phyloP scores from a whole-genome alignment of 495 filamentous ascomycete genomes.

The Neurospora terricola region DNA sequence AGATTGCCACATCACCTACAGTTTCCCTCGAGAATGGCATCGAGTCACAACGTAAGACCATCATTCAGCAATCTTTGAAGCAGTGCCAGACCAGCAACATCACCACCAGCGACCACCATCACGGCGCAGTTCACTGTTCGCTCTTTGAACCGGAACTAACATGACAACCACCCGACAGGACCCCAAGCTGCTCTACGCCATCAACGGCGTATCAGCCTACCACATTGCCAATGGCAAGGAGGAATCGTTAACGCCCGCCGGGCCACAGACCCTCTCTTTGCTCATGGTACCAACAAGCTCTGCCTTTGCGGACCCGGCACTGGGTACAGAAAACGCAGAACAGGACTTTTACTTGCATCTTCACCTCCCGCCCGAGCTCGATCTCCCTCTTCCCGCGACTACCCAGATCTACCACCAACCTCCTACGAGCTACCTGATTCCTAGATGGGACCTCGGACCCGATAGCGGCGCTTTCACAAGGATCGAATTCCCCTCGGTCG shows the following conservation, averaged over 20 bases:
- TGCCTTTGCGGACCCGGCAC: constrained; percentile 51
- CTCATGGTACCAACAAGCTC: constrained; percentile 87
- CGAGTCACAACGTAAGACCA: constrained; percentile 40
- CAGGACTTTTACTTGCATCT: constrained; percentile 95
- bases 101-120: background rate
- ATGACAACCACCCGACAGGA: constrained; percentile 34
- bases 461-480: constrained; percentile 82
- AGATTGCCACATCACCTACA: background rate
- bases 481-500: constrained; percentile 74
- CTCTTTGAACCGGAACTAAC: background rate
- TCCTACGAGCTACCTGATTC: constrained; percentile 80
- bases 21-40: constrained; percentile 24
- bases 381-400: constrained; percentile 79
- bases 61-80: background rate
- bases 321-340: constrained; percentile 52
- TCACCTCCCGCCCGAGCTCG: constrained; percentile 85
- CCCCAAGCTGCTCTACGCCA: constrained; percentile 72
- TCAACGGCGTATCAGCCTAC: constrained; percentile 75
- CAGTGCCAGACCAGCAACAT: background rate
- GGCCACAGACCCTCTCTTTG: constrained; percentile 79
- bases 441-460: constrained; percentile 81
- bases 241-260: constrained; percentile 67
- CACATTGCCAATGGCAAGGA: constrained; percentile 85
- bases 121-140: background rate
- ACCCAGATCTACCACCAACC: constrained; percentile 94